These are phyloP conservation scores for Barnettozyma californica DNA, from an alignment of 805 yeast genomes.

Conservation along the genomic window DNA sequence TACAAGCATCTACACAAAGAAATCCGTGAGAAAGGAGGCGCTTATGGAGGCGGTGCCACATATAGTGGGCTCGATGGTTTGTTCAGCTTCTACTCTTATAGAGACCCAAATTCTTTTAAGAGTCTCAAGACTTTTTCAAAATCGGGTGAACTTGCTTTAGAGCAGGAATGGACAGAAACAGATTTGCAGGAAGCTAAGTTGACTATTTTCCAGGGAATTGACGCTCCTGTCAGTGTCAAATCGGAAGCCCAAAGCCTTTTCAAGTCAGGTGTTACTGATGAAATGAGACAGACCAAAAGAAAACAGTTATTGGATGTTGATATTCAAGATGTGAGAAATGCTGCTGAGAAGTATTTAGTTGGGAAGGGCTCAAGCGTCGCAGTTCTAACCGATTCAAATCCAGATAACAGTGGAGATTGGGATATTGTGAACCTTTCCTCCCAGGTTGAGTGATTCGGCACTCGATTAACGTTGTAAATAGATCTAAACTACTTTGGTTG, in stretches of 20 bases:
- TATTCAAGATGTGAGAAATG: slow-evolving; percentile 56
- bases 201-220: slow-evolving; percentile 85
- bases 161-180: slow-evolving; percentile 45
- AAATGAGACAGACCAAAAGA: slow-evolving; percentile 76
- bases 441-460: not conserved
- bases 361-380: slow-evolving; percentile 30
- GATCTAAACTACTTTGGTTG: not conserved
- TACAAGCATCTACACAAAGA: slow-evolving; percentile 84
- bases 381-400: slow-evolving; percentile 36
- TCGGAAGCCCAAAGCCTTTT: slow-evolving; percentile 69
- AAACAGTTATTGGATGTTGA: slow-evolving; percentile 62
- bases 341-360: slow-evolving; percentile 59
- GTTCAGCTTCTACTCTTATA: slow-evolving; percentile 79
- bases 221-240: slow-evolving; percentile 80
- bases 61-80: slow-evolving; percentile 79
- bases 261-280: slow-evolving; percentile 66
- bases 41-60: slow-evolving; percentile 93
- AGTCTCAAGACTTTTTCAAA: slow-evolving; percentile 57
- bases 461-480: not conserved
- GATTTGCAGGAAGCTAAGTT: slow-evolving; percentile 88
- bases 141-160: slow-evolving; percentile 44
- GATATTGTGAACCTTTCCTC: slow-evolving; percentile 15
- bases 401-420: slow-evolving; percentile 16
- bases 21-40: slow-evolving; percentile 93
- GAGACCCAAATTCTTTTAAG: slow-evolving; percentile 84